Percentiles rank a stretch among this genome's conserved stretches.
phyloP scores from a whole-genome alignment of 768 basidiomycete genomes.

The Exidia glandulosa region DNA sequence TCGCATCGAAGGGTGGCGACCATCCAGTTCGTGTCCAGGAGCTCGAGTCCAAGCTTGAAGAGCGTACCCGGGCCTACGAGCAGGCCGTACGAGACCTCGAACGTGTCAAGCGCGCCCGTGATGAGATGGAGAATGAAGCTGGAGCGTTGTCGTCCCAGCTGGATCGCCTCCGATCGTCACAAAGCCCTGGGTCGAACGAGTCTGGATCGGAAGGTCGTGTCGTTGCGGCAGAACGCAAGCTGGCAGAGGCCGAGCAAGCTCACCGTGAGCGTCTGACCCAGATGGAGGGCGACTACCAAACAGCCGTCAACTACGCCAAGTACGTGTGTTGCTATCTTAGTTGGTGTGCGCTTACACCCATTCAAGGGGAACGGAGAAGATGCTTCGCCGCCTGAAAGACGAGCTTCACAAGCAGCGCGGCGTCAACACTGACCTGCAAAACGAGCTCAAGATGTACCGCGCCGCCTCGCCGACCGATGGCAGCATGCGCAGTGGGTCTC shows the following conservation, averaged over 20 bases:
- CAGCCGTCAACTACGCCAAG: slow-evolving; percentile 97
- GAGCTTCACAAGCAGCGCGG: slow-evolving; percentile 87
- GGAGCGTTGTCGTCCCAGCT: slow-evolving; percentile 53
- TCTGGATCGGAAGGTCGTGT: slow-evolving; percentile 31
- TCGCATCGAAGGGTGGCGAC: slow-evolving; percentile 29
- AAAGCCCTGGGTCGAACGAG: slow-evolving; percentile 34
- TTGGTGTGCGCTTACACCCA: slow-evolving; percentile 6
- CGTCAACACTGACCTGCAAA: slow-evolving; percentile 65
- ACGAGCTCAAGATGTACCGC: slow-evolving; percentile 68
- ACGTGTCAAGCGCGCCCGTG: slow-evolving; percentile 50
- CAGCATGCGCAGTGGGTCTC: slow-evolving; percentile 34
- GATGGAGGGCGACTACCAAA: slow-evolving; percentile 91
- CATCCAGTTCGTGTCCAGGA: slow-evolving; percentile 47
- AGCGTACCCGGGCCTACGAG: slow-evolving; percentile 62
- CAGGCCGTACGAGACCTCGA: slow-evolving; percentile 66
- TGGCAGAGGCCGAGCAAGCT: slow-evolving; percentile 65
- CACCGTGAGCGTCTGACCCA: slow-evolving; percentile 76
- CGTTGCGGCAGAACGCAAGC: slow-evolving; percentile 62
- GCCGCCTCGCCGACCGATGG: slow-evolving; percentile 44
- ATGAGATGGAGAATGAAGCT: slow-evolving; percentile 64
- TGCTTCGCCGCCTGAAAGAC: slow-evolving; percentile 93
- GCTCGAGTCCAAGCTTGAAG: slow-evolving; percentile 67
- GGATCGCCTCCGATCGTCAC: slow-evolving; percentile 49
- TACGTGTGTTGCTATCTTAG: slow-evolving; percentile 22
- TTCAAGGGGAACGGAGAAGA: slow-evolving; percentile 87